Base-by-base conservation (phyloP, 352 stramenopile species). In the Thraustochytrium aureum region DNA sequence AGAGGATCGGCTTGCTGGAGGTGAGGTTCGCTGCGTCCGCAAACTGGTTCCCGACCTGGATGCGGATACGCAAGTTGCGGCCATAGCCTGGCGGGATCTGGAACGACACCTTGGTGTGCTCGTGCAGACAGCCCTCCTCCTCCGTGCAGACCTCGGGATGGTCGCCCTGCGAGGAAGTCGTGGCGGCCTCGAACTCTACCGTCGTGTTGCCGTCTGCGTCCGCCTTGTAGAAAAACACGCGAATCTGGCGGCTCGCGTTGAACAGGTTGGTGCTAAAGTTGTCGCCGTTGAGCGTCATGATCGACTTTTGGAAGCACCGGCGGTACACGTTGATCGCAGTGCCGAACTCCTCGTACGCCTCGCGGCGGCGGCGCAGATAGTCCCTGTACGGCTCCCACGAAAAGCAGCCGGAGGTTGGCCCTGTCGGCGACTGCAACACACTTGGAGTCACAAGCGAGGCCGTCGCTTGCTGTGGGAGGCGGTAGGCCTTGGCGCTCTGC, bases 61-160 rank as follows among this genome's bases (percentile, higher is more conserved):
- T 62, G 37, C 59, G 37, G 4, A 79, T 50, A 14, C 37, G 17
- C 33, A 79, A 52, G 26, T 79, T 79, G 5, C 59, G 69, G 3
- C 69, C 69, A 17, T 64, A 64, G 10, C 69, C 69, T 32, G 69
- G 69, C 20, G 69, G 69, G 26, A 79, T 79, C 56, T 79, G 69
- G 59, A 79, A 79, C 6, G 41, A 67, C 4, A 79, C 47, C 56
- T 79, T 5, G 30, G 32, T 38, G 56, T 79, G 69, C 50, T 67
- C 61, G 50, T 79, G 69, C 30, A 73, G 2, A 26, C 69, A 79
- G 17, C 69, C 69, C 22, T 79, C 69, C 20, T 64, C 50, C 17
- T 26, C 14, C n/a, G 35, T 26, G 38, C 69, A 79, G 7, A 56
- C 56, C 50, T 79, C 69, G 50, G 20, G 59, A 39, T 79, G 69